Base-by-base conservation (phyloP, 2,329 filamentous ascomycete species). In the Penicillium sp. region DNA sequence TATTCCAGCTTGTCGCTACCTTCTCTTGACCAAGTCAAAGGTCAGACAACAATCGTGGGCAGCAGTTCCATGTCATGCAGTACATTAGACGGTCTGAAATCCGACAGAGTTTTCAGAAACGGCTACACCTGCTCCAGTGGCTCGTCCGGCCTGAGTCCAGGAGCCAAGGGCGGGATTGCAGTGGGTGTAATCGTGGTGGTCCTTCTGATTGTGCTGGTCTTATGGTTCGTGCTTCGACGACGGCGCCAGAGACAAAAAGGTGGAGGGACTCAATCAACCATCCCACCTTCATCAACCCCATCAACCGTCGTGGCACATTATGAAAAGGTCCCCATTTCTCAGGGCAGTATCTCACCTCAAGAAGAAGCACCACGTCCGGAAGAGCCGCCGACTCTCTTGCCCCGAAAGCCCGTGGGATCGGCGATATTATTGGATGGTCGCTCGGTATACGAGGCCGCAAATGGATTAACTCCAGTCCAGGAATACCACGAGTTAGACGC, bases 181-280 rank as follows among this genome's bases (percentile, higher is more conserved):
- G 58, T 65, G 65, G 52, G 76, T 66, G 65, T 82, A 68, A 60
- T 74, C 66, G 46, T 78, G 66, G 44, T 78, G 63, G 45, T 63
- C 6, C 18, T 68, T 6, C 35, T 68, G 9, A 29, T 68, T 6
- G 3, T 64, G 1, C 16, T 60, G 0, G 2, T 57, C 6, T 15
- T 63, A 3, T 69, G 65, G 66, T 51, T 59, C 13, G 21, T 59
- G 4, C 37, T 64, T 21, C 55, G 59, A 18, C 55, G 52, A 3
- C 59, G 63, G 3, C 60, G 59, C 29, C 49, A 54, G 35, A 31
- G n/a, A 47, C 44, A 27, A 12, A 55, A 44, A 16, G 18, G 7
- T 18, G 18, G 18, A 16, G 42, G 23, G 8, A 13, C 34, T 3
- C 37, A 25, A 9, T 46, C 46, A 0, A 18, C 10, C 7, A 7